A percentile compares a stretch with the other conserved stretches of the same genome.
Conservation (phyloP, 148 eudicot genomes). For the Silene conica region DNA sequence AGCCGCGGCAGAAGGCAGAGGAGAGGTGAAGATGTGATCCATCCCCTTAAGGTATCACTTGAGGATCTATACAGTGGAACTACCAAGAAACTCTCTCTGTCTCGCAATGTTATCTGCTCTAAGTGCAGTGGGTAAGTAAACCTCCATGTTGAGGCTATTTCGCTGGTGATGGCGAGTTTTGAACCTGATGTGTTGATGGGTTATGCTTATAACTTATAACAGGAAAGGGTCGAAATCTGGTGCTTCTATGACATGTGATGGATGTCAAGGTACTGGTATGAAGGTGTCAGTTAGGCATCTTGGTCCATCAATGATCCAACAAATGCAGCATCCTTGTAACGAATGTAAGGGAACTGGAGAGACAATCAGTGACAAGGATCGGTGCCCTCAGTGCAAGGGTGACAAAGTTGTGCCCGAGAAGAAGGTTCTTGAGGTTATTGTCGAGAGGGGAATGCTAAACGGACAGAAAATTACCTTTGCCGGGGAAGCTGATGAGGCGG, state of each 20-base stretch:
- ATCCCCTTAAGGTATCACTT: constrained; percentile 65
- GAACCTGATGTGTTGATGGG: background rate
- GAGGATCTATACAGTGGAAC: constrained; percentile 64
- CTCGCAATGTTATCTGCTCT: constrained; percentile 51
- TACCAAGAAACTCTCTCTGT: constrained; percentile 61
- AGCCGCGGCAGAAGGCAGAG: constrained; percentile 53
- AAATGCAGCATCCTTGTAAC: constrained; percentile 77
- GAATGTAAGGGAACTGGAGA: constrained; percentile 78
- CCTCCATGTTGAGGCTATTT: background rate
- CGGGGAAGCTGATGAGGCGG: constrained; percentile 80
- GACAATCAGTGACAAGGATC: constrained; percentile 53
- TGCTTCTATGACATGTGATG: constrained; percentile 58
- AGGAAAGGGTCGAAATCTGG: constrained; percentile 75
- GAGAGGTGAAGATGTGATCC: constrained; percentile 71
- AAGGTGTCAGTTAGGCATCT: constrained; percentile 68
- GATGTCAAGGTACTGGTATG: constrained; percentile 71
- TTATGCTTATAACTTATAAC: background rate
- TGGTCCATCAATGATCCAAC: constrained; percentile 78
- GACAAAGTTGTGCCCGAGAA: constrained; percentile 68
- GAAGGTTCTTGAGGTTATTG: constrained; percentile 61
- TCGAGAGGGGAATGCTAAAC: constrained; percentile 75
- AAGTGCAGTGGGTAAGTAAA: constrained; percentile 45
- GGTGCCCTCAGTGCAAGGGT: constrained; percentile 68
- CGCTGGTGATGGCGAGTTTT: background rate
- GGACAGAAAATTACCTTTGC: constrained; percentile 70